A percentile compares a stretch with the other conserved stretches of the same genome.
Evolutionary conservation across 1,284 basidiomycete genomes (phyloP).

Genomic region (Neonothopanus nambi): DNA sequence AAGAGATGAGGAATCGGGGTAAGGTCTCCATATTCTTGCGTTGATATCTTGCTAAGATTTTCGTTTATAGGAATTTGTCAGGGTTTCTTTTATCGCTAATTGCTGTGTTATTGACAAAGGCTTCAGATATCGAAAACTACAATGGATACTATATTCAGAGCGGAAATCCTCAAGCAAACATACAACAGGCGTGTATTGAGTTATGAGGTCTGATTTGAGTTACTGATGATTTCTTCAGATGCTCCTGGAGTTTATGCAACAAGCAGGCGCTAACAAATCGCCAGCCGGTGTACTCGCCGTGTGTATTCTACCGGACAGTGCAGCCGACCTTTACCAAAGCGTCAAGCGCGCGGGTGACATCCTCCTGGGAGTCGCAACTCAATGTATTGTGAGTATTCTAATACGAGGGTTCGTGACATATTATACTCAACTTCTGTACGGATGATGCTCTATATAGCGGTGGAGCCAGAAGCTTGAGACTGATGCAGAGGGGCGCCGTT

Average conservation of each 20-base stretch:
- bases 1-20: constrained; percentile 30
- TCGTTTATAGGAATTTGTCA: constrained; percentile 10
- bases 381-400: constrained; percentile 34
- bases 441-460: constrained; percentile 24
- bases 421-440: not conserved
- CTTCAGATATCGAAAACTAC: not conserved
- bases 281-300: not conserved
- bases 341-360: constrained; percentile 40
- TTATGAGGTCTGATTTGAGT: no score
- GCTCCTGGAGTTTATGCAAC: no score
- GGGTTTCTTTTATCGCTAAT: not conserved
- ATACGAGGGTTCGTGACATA: not conserved
- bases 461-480: constrained; percentile 28
- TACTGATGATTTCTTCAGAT: no score
- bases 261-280: not conserved
- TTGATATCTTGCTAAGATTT: not conserved
- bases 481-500: constrained; percentile 18
- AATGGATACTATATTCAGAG: not conserved
- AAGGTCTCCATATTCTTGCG: constrained; percentile 14
- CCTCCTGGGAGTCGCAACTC: constrained; percentile 31
- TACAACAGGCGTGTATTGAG: not conserved
- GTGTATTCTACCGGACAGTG: constrained; percentile 26
- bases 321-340: constrained; percentile 27
- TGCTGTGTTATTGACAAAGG: not conserved
- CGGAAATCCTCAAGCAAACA: not conserved